phyloP scores from a whole-genome alignment of 1,139 yeast genomes.

The Wickerhamomyces sp. region DNA sequence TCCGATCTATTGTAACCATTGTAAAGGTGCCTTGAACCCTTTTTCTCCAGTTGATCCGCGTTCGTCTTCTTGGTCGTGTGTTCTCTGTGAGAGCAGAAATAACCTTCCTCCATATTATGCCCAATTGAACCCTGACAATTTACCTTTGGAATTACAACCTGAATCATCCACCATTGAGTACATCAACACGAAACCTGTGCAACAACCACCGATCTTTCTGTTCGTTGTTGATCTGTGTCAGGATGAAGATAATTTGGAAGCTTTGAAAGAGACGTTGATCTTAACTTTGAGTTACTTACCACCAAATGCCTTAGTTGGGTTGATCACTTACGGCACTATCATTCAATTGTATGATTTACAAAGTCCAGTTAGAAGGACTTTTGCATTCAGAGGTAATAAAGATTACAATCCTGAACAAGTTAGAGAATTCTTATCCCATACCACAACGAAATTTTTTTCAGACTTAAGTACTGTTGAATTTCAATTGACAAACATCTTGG shows the following conservation, averaged over 20 bases:
- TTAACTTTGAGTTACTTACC: conserved; percentile 82
- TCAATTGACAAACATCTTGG: conserved; percentile 77
- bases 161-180: conserved; percentile 87
- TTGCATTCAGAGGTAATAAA: conserved; percentile 89
- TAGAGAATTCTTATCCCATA: conserved; percentile 55
- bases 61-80: conserved; percentile 86
- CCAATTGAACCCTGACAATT: conserved; percentile 73
- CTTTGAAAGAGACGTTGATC: conserved; percentile 81
- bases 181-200: conserved; percentile 81
- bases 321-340: conserved; percentile 91
- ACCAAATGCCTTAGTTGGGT: conserved; percentile 87
- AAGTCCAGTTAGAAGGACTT: conserved; percentile 70
- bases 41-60: conserved; percentile 80
- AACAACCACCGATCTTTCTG: conserved; percentile 86
- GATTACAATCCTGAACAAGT: conserved; percentile 77
- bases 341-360: conserved; percentile 90
- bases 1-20: conserved; percentile 80
- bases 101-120: conserved; percentile 89
- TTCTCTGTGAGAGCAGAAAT: conserved; percentile 76
- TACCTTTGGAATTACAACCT: conserved; percentile 83
- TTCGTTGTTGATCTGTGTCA: conserved; percentile 93
- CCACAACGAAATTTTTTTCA: conserved; percentile 58
- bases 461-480: conserved; percentile 86
- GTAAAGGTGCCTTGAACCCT: conserved; percentile 87
- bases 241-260: conserved; percentile 86